Conservation (phyloP, 2,329 filamentous ascomycete species). For the Calycina marina region DNA sequence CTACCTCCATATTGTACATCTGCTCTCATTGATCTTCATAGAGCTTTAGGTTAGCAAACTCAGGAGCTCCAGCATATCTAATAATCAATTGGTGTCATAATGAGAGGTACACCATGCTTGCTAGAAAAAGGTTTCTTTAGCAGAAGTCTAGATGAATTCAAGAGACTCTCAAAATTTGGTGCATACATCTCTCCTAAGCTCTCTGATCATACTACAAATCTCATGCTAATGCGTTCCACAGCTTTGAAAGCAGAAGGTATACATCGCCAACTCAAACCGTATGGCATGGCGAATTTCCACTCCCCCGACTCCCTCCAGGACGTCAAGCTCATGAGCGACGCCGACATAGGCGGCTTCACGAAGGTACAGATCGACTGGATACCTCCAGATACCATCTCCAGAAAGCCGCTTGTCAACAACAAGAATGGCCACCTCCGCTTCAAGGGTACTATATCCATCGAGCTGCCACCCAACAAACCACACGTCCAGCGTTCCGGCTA, state of each 20-base stretch:
- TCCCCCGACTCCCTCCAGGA: constrained; percentile 29
- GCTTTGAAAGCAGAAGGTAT: constrained; percentile 57
- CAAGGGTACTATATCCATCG: constrained; percentile 75
- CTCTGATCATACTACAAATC: too few species aligned
- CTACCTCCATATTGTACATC: too few species aligned
- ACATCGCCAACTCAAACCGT: constrained; percentile 48
- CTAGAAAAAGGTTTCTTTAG: constrained; percentile 37
- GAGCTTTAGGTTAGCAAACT: too few species aligned
- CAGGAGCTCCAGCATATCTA: too few species aligned
- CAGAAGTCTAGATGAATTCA: constrained; percentile 45
- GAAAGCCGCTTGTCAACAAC: constrained; percentile 18
- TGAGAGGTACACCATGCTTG: constrained; percentile 33
- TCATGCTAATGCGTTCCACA: constrained; percentile 21
- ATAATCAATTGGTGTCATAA: constrained; percentile 19
- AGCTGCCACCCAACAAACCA: constrained; percentile 61
- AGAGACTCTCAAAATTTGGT: constrained; percentile 41
- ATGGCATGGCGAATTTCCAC: constrained; percentile 50
- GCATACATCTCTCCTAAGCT: constrained; percentile 3
- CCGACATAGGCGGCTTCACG: constrained; percentile 76
- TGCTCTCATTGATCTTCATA: too few species aligned
- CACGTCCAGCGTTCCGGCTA: constrained; percentile 70
- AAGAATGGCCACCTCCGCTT: constrained; percentile 56
- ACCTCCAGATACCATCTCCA: constrained; percentile 10
- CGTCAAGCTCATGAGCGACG: constrained; percentile 73
- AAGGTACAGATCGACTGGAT: constrained; percentile 48